These are phyloP conservation scores for Colletotrichum sublineola DNA, from an alignment of 2,329 filamentous ascomycete species.

Conservation along the genomic window DNA sequence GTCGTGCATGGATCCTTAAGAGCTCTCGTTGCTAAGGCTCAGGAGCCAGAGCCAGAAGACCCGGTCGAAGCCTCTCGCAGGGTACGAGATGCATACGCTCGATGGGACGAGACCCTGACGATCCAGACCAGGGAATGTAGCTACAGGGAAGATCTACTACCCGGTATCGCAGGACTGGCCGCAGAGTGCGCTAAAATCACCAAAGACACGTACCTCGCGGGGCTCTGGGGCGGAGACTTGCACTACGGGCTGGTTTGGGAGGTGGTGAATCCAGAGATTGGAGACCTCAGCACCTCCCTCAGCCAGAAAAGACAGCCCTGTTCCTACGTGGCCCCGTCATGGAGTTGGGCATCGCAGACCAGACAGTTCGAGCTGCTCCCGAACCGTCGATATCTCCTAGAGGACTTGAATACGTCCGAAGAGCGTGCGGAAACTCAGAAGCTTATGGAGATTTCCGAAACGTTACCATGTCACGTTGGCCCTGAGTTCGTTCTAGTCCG, in stretches of 20 bases:
- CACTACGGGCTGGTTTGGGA: conserved; percentile 12
- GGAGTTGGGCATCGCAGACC: conserved; percentile 22
- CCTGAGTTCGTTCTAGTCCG: background rate
- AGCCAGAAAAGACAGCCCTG: background rate
- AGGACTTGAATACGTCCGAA: background rate
- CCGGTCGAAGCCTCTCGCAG: background rate
- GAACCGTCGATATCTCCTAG: background rate
- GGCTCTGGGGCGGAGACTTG: background rate
- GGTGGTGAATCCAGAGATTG: background rate
- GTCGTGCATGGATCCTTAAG: conserved; percentile 11
- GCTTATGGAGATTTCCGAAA: background rate
- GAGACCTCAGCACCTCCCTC: background rate
- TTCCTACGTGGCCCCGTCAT: conserved; percentile 16
- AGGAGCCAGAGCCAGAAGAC: background rate
- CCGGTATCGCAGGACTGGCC: conserved; percentile 6
- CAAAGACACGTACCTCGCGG: conserved; percentile 8
- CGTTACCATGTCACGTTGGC: conserved; percentile 1
- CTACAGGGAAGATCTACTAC: background rate
- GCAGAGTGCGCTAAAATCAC: conserved; percentile 7
- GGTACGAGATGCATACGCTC: background rate
- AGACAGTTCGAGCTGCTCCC: background rate
- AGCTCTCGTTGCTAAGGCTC: background rate
- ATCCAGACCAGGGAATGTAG: conserved; percentile 3
- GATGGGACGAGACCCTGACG: background rate
- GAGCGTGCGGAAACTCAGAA: no score